Percentiles rank a stretch among this genome's conserved stretches.
Conservation (phyloP, 257 asterid genomes). For the Scutellaria baicalensis region DNA sequence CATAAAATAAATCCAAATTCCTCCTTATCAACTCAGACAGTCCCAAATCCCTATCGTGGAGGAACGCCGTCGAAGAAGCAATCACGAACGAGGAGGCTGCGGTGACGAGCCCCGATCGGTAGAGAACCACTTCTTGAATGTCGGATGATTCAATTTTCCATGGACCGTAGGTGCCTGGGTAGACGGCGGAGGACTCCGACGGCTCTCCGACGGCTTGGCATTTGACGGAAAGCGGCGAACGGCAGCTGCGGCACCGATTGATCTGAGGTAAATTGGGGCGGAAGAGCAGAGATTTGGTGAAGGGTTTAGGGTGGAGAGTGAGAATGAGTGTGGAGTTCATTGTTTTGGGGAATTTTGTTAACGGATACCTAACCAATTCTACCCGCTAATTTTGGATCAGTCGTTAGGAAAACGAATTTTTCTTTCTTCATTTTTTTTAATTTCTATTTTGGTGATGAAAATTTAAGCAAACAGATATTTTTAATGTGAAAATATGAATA, state of each 20-base stretch:
- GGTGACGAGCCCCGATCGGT: slow-evolving; percentile 78
- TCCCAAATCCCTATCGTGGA: slow-evolving; percentile 24
- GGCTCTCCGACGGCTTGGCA: slow-evolving; percentile 39
- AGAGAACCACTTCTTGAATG: slow-evolving; percentile 70
- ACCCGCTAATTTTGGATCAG: slow-evolving; percentile 29
- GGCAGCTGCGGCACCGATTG: slow-evolving; percentile 8
- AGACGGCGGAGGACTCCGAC: slow-evolving; percentile 26
- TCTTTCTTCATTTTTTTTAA: not conserved
- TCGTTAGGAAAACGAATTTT: not conserved
- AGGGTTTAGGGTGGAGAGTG: slow-evolving; percentile 26
- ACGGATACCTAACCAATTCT: slow-evolving; percentile 13
- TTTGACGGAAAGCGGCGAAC: slow-evolving; percentile 15
- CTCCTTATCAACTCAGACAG: slow-evolving; percentile 26
- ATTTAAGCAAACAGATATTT: not conserved
- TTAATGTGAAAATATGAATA: not conserved
- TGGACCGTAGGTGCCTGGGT: slow-evolving; percentile 79
- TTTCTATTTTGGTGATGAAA: not conserved
- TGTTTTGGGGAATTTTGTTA: slow-evolving; percentile 16
- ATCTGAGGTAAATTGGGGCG: not conserved
- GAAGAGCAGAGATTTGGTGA: slow-evolving; percentile 10
- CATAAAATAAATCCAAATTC: slow-evolving; percentile 37
- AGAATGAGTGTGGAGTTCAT: slow-evolving; percentile 17
- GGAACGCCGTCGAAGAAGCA: slow-evolving; percentile 61
- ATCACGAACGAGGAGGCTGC: slow-evolving; percentile 70
- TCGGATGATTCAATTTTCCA: slow-evolving; percentile 76